phyloP scores from a whole-genome alignment of 805 yeast species.

The Lachancea meyersii region DNA sequence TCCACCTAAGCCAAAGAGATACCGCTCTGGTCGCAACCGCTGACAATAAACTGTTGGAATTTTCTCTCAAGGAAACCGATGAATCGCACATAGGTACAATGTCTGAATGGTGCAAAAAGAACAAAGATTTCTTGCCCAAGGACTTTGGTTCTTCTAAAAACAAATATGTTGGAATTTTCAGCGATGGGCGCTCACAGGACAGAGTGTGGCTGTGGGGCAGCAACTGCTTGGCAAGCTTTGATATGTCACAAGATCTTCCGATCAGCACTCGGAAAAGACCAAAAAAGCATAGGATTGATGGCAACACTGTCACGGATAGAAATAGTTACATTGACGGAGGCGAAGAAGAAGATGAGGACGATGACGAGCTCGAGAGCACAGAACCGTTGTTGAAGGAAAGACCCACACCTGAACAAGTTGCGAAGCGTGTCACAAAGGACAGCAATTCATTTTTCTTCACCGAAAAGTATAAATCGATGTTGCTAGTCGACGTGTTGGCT shows the following conservation, averaged over 20 bases:
- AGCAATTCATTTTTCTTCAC: constrained; percentile 64
- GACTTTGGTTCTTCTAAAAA: constrained; percentile 53
- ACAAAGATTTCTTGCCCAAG: constrained; percentile 68
- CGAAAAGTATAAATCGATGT: constrained; percentile 64
- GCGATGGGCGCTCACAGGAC: constrained; percentile 35
- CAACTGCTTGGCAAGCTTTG: constrained; percentile 72
- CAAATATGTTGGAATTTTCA: constrained; percentile 67
- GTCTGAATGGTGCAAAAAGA: constrained; percentile 75
- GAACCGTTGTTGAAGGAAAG: constrained; percentile 6
- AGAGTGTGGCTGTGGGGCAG: constrained; percentile 85
- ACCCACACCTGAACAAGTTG: constrained; percentile 16
- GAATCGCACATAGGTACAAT: constrained; percentile 33
- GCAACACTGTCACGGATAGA: constrained; percentile 37
- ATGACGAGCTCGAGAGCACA: constrained; percentile 16
- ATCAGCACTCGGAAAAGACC: constrained; percentile 31
- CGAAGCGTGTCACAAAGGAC: constrained; percentile 24
- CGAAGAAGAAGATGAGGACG: constrained; percentile 29
- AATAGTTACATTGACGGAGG: constrained; percentile 33
- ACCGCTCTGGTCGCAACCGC: constrained; percentile 62
- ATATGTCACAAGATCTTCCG: constrained; percentile 54
- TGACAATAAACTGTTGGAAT: constrained; percentile 71
- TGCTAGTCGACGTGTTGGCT: constrained; percentile 53
- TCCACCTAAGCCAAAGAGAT: constrained; percentile 46
- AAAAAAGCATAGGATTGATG: constrained; percentile 39
- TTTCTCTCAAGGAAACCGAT: constrained; percentile 32